Conservation (phyloP, 306 rosid species). For the Ziziphus jujuba region DNA sequence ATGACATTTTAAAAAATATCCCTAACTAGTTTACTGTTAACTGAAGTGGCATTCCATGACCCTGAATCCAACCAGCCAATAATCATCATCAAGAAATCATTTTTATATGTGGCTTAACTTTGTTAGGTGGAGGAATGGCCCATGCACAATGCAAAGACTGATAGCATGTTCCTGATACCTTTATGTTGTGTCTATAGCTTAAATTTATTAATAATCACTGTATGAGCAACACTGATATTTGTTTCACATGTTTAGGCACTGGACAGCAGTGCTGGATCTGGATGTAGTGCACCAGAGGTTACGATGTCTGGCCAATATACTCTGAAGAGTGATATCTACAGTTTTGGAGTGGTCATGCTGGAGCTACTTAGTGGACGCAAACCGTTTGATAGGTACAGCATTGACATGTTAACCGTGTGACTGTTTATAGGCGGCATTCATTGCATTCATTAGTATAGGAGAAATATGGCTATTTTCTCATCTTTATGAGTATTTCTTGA, state of each 20-base stretch:
- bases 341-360: conserved; percentile 96
- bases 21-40: neutral
- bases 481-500: conserved; percentile 7
- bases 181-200: neutral
- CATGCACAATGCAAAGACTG: neutral
- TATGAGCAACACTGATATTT: conserved; percentile 26
- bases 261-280: conserved; percentile 67
- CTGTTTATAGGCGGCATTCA: neutral
- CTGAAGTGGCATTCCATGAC: no score
- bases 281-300: conserved; percentile 87
- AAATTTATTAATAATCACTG: conserved; percentile 2
- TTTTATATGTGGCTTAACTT: neutral
- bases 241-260: conserved; percentile 50
- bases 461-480: conserved; percentile 13
- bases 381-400: conserved; percentile 83
- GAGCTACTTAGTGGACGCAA: conserved; percentile 94
- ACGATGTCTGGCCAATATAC: conserved; percentile 73
- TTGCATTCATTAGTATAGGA: neutral
- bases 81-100: no score
- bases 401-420: conserved; percentile 5
- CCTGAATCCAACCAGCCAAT: no score
- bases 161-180: neutral
- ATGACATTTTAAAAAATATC: neutral
- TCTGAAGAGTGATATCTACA: conserved; percentile 81
- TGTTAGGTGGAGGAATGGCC: neutral